Base-by-base conservation (phyloP, 1,284 basidiomycete genomes). In the Peniophora sp. region DNA sequence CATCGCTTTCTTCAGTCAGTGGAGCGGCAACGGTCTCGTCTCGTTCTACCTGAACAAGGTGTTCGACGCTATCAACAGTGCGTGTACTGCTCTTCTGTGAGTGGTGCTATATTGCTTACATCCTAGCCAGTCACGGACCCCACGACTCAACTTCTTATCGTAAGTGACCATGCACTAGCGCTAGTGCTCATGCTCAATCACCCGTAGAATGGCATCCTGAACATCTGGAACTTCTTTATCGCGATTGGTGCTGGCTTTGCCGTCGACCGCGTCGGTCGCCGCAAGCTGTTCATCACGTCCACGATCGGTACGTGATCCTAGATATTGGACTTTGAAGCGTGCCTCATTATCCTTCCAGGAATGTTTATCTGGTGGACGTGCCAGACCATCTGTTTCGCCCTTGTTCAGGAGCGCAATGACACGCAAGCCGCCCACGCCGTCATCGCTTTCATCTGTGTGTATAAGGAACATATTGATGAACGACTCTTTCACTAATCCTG, bases 11-110 rank as follows among this genome's bases (percentile, higher is more conserved):
- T 81, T 83, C 69, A 80, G 78, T 2, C 81, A 83, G 57, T 83
- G 79, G 78, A 78, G 76, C 34, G 80, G 80, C 0, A 83, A 83
- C 56, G 82, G 81, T 58, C 68, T 85, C 32, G 74, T 81, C 64
- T 75, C 37, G 6, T 41, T 8, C 15, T 41, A 79, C 61, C 68
- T 79, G 55, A 75, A 73, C 68, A 74, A 75, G 61, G 74, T 79
- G 11, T 72, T 79, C 54, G 62, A 67, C 48, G 66, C 69, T 11
- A 74, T 79, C 49, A 76, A 76, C 35, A 76, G 63, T 65, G 51
- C 37, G 27, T 32, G 63, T 54, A 45, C 35, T 47, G n/a, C n/a
- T 17, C 22, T 18, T 27, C 14, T 12, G 1, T 39, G 17, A n/a
- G 22, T 14, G 11, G 10, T 22, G 23, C 15, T 8, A 20, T 8